Percentiles rank a stretch among this genome's conserved stretches.
phyloP scores from a whole-genome alignment of 495 filamentous ascomycete genomes.

The Tuber melanosporum region DNA sequence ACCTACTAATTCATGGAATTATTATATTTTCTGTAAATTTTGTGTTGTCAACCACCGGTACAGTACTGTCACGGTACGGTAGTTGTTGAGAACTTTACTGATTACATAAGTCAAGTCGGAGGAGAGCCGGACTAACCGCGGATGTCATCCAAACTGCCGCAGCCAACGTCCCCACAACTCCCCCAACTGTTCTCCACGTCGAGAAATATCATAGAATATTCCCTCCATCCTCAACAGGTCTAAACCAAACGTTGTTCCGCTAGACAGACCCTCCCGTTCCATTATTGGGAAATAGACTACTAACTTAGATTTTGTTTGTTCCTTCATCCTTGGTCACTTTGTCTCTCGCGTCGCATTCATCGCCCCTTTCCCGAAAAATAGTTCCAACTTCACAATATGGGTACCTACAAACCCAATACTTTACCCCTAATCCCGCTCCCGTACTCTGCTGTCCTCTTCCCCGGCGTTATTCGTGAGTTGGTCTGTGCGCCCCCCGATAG shows the following conservation, averaged over 20 bases:
- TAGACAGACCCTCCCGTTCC: background rate
- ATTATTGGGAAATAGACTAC: background rate
- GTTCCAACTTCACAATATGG: constrained; percentile 24
- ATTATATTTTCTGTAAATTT: too few species aligned
- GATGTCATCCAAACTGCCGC: background rate
- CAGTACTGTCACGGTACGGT: too few species aligned
- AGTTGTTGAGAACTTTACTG: background rate
- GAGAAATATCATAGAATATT: background rate
- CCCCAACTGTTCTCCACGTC: background rate
- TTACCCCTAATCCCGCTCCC: constrained; percentile 63
- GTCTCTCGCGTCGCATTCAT: background rate
- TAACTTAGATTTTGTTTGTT: background rate
- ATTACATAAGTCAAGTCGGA: background rate
- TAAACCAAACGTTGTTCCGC: background rate
- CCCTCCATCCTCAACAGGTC: background rate
- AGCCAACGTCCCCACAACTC: background rate
- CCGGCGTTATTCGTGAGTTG: constrained; percentile 51
- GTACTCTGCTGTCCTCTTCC: constrained; percentile 58
- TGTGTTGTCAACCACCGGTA: too few species aligned
- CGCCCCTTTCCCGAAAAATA: constrained; percentile 1
- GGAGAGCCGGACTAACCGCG: background rate
- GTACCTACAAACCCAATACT: constrained; percentile 31
- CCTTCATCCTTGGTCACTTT: background rate
- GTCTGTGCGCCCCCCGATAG: background rate
- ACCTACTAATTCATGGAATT: too few species aligned